A percentile compares a stretch with the other conserved stretches of the same genome.
phyloP scores from a whole-genome alignment of 257 asterid genomes.

The Marsdenia floribunda region DNA sequence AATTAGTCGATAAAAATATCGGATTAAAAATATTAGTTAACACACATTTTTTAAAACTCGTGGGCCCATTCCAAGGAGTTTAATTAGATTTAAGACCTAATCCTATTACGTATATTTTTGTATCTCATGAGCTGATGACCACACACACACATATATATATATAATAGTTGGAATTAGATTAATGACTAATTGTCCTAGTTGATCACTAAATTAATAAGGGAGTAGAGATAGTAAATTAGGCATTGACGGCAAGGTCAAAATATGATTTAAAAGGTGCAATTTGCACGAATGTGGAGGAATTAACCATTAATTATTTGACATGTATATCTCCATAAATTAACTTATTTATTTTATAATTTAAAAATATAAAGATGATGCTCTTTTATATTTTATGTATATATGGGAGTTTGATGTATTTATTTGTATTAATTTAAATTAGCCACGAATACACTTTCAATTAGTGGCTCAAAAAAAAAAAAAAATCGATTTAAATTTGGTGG shows the following conservation, averaged over 20 bases:
- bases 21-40: background rate
- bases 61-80: background rate
- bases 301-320: background rate
- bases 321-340: background rate
- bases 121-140: background rate
- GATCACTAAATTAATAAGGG: background rate
- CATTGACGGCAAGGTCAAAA: constrained; percentile 7
- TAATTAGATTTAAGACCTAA: background rate
- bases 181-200: constrained; percentile 11
- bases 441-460: too few relatives aligned
- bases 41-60: background rate
- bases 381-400: too few relatives aligned
- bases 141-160: background rate
- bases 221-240: background rate
- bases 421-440: too few relatives aligned
- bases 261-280: constrained; percentile 9
- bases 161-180: background rate
- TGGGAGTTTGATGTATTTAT: too few relatives aligned
- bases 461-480: background rate
- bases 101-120: background rate
- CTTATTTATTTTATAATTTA: too few relatives aligned
- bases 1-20: too few relatives aligned
- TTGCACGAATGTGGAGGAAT: constrained; percentile 6
- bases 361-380: too few relatives aligned
- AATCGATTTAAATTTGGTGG: too few relatives aligned